Percentiles rank a stretch among this genome's conserved stretches.
Evolutionary conservation across 768 basidiomycete genomes (phyloP).

Genomic region (Cantharellus anzutake): DNA sequence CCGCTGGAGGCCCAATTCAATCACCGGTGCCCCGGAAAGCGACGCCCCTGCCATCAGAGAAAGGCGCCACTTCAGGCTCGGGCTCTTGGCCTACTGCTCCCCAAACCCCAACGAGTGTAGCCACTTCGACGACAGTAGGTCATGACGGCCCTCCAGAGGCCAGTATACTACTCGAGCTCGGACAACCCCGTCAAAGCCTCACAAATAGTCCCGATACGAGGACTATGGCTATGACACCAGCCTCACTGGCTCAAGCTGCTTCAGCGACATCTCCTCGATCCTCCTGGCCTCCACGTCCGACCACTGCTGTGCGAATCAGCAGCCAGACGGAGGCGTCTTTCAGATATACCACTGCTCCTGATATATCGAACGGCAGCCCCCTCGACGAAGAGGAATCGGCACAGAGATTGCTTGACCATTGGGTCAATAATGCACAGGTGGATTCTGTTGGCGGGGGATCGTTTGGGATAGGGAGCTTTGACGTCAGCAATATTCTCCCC

Average conservation of each 20-base stretch:
- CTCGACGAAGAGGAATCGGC: conserved; percentile 44
- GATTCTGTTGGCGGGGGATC: background rate
- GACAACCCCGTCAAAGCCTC: background rate
- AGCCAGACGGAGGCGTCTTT: conserved; percentile 3
- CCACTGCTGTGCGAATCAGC: background rate
- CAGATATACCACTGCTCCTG: conserved; percentile 34
- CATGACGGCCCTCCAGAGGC: background rate
- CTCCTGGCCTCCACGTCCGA: conserved; percentile 1
- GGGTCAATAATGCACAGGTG: conserved; percentile 19
- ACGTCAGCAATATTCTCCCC: background rate
- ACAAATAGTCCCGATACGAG: background rate
- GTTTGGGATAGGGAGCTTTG: background rate
- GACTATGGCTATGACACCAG: background rate
- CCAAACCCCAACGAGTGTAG: background rate
- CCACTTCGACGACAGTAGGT: background rate
- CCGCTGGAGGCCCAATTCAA: background rate
- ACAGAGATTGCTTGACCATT: conserved; percentile 64
- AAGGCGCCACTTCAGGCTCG: background rate
- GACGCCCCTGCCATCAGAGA: background rate
- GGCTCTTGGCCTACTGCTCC: background rate
- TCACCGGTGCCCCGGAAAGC: background rate
- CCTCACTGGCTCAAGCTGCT: background rate
- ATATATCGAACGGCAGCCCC: conserved; percentile 32
- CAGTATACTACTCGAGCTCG: background rate
- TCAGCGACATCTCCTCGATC: background rate